These are phyloP conservation scores for Centella asiatica DNA, from an alignment of 129 eudicot species.

Conservation along the genomic window DNA sequence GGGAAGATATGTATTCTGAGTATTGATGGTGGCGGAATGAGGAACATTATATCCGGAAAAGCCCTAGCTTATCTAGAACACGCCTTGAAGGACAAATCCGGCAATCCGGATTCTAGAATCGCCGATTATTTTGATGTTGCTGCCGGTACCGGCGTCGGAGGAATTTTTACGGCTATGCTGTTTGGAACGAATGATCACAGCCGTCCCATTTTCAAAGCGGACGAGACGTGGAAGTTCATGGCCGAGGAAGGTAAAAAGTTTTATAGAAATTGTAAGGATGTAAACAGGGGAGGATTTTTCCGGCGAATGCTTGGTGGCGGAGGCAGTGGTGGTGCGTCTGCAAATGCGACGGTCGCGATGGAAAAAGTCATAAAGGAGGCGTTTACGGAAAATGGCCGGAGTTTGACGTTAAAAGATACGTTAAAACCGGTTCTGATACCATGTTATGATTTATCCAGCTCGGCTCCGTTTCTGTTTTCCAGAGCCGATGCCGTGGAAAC, in stretches of 20 bases:
- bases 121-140: constrained; percentile 6
- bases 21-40: constrained; percentile 88
- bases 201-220: constrained; percentile 63
- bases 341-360: constrained; percentile 51
- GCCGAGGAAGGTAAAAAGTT: neutral
- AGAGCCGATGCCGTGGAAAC: constrained; percentile 91
- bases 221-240: constrained; percentile 57
- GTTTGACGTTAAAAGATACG: constrained; percentile 67
- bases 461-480: constrained; percentile 80
- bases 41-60: constrained; percentile 50
- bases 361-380: too few species aligned
- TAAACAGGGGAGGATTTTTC: too few species aligned
- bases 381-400: too few species aligned
- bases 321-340: neutral
- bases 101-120: neutral
- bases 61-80: constrained; percentile 54
- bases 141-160: constrained; percentile 7
- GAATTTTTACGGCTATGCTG: neutral
- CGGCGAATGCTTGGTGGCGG: neutral
- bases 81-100: constrained; percentile 36
- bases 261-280: too few species aligned
- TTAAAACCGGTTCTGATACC: constrained; percentile 83
- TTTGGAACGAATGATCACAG: constrained; percentile 31
- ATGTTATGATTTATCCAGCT: constrained; percentile 73
- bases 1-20: constrained; percentile 69